Conservation (phyloP, 306 rosid species). For the Carpinus fangiana region DNA sequence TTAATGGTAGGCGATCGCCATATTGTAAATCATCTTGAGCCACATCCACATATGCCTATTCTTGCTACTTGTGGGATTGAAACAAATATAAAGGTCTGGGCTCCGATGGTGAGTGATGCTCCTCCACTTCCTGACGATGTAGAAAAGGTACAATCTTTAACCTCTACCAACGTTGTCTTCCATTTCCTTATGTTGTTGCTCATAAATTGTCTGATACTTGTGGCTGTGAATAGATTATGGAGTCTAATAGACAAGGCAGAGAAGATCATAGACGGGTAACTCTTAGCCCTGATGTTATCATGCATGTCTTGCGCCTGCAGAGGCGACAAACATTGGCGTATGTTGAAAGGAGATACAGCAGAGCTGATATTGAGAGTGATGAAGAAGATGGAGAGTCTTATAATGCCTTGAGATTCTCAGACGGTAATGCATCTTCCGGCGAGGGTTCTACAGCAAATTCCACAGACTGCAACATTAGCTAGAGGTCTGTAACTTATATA, state of each 20-base stretch:
- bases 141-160: constrained; percentile 38
- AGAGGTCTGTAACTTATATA: background rate
- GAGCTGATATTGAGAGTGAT: constrained; percentile 45
- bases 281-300: constrained; percentile 46
- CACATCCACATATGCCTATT: constrained; percentile 52
- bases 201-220: constrained; percentile 14
- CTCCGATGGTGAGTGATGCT: constrained; percentile 33
- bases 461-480: constrained; percentile 30
- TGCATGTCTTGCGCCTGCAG: constrained; percentile 58
- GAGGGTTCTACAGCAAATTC: no score
- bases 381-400: constrained; percentile 22
- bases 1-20: constrained; percentile 50
- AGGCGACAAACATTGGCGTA: constrained; percentile 35
- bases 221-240: constrained; percentile 42
- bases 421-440: constrained; percentile 32
- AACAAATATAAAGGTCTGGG: constrained; percentile 53
- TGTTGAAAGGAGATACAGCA: constrained; percentile 21
- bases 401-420: constrained; percentile 27
- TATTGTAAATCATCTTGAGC: constrained; percentile 50
- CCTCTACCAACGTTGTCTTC: background rate
- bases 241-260: constrained; percentile 48
- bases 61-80: constrained; percentile 58
- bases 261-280: constrained; percentile 43
- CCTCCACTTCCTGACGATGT: constrained; percentile 49
- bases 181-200: constrained; percentile 2